These are phyloP conservation scores for Boletus bicolor DNA, from an alignment of 768 basidiomycete genomes.

Conservation along the genomic window DNA sequence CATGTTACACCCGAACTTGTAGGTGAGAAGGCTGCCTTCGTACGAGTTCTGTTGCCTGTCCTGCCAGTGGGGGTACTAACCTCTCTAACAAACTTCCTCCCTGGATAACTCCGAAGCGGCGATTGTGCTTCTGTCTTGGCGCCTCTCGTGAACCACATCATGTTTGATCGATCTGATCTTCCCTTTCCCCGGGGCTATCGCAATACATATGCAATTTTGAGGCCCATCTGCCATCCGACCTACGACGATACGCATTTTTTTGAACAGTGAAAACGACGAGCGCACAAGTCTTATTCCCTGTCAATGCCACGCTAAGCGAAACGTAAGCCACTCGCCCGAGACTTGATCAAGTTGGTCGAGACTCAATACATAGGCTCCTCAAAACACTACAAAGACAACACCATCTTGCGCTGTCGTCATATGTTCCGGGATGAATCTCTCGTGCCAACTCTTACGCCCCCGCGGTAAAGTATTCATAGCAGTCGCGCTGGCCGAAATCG, in stretches of 20 bases:
- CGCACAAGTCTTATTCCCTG: neutral
- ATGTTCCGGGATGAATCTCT: too few relatives aligned
- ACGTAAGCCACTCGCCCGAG: neutral
- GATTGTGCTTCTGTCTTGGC: neutral
- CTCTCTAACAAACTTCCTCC: too few relatives aligned
- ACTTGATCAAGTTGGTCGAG: neutral
- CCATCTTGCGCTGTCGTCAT: too few relatives aligned
- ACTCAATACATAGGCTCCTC: neutral
- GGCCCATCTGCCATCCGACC: neutral
- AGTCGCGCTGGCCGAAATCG: too few relatives aligned
- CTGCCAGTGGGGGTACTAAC: too few relatives aligned
- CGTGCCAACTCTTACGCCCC: too few relatives aligned
- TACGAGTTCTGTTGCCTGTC: too few relatives aligned
- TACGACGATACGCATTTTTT: neutral
- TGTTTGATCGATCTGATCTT: neutral
- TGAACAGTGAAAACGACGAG: neutral
- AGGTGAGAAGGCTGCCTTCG: too few relatives aligned
- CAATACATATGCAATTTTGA: neutral
- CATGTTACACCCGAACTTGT: too few relatives aligned
- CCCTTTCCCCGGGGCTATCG: neutral
- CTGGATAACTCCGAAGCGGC: neutral
- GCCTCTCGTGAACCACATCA: neutral
- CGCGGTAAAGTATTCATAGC: too few relatives aligned
- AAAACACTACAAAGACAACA: neutral
- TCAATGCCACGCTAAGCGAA: neutral